Evolutionary conservation across 352 stramenopile species (phyloP), one percentile per base, ranked within the genome.

Genomic region (Phytophthora europaea): DNA sequence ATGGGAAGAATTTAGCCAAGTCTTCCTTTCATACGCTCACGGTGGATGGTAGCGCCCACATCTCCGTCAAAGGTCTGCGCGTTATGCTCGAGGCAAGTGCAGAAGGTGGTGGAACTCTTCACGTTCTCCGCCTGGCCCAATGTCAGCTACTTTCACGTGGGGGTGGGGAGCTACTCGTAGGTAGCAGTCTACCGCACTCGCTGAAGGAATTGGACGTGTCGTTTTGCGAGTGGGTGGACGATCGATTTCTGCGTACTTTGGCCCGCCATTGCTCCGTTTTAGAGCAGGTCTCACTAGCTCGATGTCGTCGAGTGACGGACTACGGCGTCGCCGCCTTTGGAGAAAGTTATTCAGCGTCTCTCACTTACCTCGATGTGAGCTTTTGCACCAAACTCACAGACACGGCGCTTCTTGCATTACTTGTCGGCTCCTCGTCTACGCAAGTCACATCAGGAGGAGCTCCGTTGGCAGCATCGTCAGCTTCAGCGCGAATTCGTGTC

Each of bases 191-290:
- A 22, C 73, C 73, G 18, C 64, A 43, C 4, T 67, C 59, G 10
- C 74, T 93, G 13, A 75, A 72, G 1, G 79, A 89, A 40, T 51
- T 94, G 54, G 75, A 89, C 33, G 73, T 93, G n/a, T 80, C 80
- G 16, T 78, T 86, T 26, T 94, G 85, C 36, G 85, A 92, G 23
- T 94, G 87, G 87, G 75, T 91, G 9, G 84, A 90, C 51, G 87
- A 94, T 64, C 54, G 69, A 4, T 80, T 78, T 40, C 56, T 88
- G 36, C 83, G 83, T n/a, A 40, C 65, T 6, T 65, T 94, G 8
- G 75, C 67, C 26, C 68, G 71, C 4, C 71, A 75, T 9, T 94
- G 87, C 58, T 67, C 63, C 2, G 40, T 33, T 16, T 69, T 94
- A 38, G 61, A 64, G 9, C 67, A 66, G 1, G 38, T 92, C 9